A percentile compares a stretch with the other conserved stretches of the same genome.
phyloP scores from a whole-genome alignment of 176 grass and related monocot species.

The Oryza glaberrima region DNA sequence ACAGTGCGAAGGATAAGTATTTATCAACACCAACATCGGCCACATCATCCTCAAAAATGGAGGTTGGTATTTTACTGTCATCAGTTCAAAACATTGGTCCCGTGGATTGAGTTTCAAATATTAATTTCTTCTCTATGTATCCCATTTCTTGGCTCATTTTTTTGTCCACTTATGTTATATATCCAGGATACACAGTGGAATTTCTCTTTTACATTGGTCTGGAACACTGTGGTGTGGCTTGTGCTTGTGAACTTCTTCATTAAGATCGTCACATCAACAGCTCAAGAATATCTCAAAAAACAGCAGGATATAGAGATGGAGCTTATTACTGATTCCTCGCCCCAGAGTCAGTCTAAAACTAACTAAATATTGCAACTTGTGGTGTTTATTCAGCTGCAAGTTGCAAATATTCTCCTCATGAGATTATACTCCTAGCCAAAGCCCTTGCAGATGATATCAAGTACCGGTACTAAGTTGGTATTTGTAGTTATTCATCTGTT shows the following conservation, averaged over 20 bases:
- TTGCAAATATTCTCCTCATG: conserved; percentile 26
- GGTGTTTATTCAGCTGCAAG: conserved; percentile 47
- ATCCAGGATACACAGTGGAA: conserved; percentile 78
- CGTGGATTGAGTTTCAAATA: conserved; percentile 20
- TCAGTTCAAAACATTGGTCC: conserved; percentile 8
- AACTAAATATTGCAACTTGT: conserved; percentile 33
- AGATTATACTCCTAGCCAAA: conserved; percentile 20
- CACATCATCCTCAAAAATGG: conserved; percentile 46
- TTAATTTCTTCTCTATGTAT: not conserved
- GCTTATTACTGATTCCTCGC: conserved; percentile 32
- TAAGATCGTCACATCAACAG: conserved; percentile 84
- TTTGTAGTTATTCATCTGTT: conserved; percentile 46
- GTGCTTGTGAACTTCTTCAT: conserved; percentile 82
- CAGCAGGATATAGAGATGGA: conserved; percentile 85
- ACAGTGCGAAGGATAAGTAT: conserved; percentile 79
- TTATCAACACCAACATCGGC: conserved; percentile 56
- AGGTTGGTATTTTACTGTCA: conserved; percentile 50
- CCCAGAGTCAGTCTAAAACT: conserved; percentile 28
- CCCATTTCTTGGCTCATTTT: not conserved
- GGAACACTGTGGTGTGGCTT: conserved; percentile 86
- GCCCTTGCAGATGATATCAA: conserved; percentile 43
- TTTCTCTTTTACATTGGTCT: conserved; percentile 81
- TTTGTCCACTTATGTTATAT: conserved; percentile 24
- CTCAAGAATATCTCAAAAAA: conserved; percentile 75
- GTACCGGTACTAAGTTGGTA: conserved; percentile 30